These are phyloP conservation scores for Aspergillus carlsbadensis DNA, from an alignment of 495 filamentous ascomycete genomes.

Conservation along the genomic window DNA sequence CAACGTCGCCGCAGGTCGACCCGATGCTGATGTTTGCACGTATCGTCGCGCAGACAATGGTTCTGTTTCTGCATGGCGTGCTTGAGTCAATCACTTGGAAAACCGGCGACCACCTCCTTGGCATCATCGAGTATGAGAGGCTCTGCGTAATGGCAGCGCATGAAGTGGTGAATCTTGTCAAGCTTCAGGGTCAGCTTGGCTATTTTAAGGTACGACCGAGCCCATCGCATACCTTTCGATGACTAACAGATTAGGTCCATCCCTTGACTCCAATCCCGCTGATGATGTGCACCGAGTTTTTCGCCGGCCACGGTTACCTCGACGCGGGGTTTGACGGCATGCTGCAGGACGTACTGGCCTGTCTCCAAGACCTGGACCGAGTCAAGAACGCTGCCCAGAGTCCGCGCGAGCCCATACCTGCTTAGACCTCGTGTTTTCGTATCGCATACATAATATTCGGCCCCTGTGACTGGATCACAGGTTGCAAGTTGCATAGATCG, in stretches of 20 bases:
- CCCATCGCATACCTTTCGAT: background rate
- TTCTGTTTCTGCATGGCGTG: slow-evolving; percentile 33
- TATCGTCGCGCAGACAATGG: slow-evolving; percentile 44
- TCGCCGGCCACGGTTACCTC: slow-evolving; percentile 20
- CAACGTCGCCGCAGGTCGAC: slow-evolving; percentile 31
- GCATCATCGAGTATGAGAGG: slow-evolving; percentile 24
- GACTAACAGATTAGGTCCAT: slow-evolving; percentile 19
- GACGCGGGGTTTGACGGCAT: slow-evolving; percentile 22
- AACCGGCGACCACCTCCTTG: slow-evolving; percentile 22
- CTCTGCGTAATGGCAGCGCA: slow-evolving; percentile 24
- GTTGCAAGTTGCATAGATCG: no score
- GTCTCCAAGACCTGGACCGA: slow-evolving; percentile 21
- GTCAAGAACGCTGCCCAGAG: slow-evolving; percentile 21
- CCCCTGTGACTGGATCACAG: background rate
- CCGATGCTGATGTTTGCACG: slow-evolving; percentile 45
- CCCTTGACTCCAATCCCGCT: slow-evolving; percentile 24
- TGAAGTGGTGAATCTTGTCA: slow-evolving; percentile 21
- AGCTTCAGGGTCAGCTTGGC: slow-evolving; percentile 23
- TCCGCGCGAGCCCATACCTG: slow-evolving; percentile 5
- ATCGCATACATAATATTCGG: background rate
- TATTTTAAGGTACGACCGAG: slow-evolving; percentile 20
- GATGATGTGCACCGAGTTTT: slow-evolving; percentile 26
- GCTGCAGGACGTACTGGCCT: slow-evolving; percentile 20
- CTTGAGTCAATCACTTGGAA: slow-evolving; percentile 26
- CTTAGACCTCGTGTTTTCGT: background rate